Base-by-base conservation (phyloP, 306 rosid species). In the Dryas octopetala region DNA sequence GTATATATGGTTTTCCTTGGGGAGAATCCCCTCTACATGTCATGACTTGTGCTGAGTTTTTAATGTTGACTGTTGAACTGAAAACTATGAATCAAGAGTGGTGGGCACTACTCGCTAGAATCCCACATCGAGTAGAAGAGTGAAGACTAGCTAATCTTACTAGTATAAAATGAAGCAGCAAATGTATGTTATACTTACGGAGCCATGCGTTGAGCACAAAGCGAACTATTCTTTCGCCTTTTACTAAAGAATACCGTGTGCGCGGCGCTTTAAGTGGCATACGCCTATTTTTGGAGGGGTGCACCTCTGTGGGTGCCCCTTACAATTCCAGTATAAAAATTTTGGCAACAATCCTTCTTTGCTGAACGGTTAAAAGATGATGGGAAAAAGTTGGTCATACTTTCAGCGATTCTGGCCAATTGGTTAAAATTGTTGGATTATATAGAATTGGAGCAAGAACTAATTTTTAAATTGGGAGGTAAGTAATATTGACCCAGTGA, bases 151-250 rank as follows among this genome's bases (percentile, higher is more conserved):
- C 38, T 4, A 23, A 15, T 9, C 15, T 10, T 4, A 0, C 3
- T 55, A 11, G 7, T 23, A 59, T 10, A 26, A 3, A 32, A 3
- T 1, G 5, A 61, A 13, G 17, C 45, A 61, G 45, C 9, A 0
- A 28, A 8, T 5, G 0, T 0, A 0, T 0, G 0, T 0, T 0
- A 2, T 0, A 0, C 0, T 1, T 0, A 54, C 28, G 74, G 55
- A 73, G 84, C 68, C 70, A 77, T 59, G 80, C 77, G 73, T 62
- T 64, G 80, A 48, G 61, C 73, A 49, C 76, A 82, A 0, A 79
- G 83, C 82, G 85, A 85, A 81, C 82, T 83, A 81, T 88, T 88
- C 89, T 88, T 81, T 88, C 84, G 84, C 89, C 88, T 85, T 88
- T 88, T 85, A 85, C 89, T 83, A 79, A 85, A 81, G 89, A 83